Percentiles rank a stretch among this genome's conserved stretches.
Conservation (phyloP, 139 green algal genomes). For the Yamagishiella unicocca region DNA sequence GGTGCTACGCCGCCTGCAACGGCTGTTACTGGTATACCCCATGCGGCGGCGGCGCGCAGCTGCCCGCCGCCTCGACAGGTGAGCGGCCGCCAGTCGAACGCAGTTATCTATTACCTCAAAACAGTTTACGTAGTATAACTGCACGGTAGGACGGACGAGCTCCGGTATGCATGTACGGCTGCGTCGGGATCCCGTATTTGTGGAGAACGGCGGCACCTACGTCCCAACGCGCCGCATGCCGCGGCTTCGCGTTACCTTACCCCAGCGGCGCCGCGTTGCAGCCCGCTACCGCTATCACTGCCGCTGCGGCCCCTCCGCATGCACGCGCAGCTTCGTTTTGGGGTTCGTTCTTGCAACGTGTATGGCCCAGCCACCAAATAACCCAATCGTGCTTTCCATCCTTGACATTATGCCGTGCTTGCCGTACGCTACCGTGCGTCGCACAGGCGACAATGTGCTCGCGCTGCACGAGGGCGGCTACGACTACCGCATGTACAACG, state of each 20-base stretch:
- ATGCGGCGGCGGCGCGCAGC: background rate
- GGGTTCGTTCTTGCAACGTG: background rate
- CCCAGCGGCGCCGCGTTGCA: background rate
- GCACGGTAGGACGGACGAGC: background rate
- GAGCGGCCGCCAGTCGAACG: background rate
- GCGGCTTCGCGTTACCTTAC: background rate
- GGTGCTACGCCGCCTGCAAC: slow-evolving; percentile 37
- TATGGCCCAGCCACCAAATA: background rate
- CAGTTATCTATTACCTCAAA: background rate
- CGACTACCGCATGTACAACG: slow-evolving; percentile 31
- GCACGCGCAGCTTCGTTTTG: too few relatives aligned
- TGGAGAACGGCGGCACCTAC: background rate
- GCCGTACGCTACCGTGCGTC: background rate
- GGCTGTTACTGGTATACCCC: slow-evolving; percentile 27
- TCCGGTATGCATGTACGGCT: background rate
- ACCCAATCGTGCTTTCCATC: background rate
- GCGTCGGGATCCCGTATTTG: background rate
- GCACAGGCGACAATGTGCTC: slow-evolving; percentile 5
- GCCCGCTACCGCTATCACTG: too few relatives aligned
- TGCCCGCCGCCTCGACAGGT: background rate
- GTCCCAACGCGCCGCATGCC: background rate
- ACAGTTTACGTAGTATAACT: background rate
- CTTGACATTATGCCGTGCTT: background rate
- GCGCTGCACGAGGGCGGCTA: background rate
- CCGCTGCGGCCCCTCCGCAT: too few relatives aligned